Base-by-base conservation (phyloP, 495 filamentous ascomycete species). In the Podospora conica region DNA sequence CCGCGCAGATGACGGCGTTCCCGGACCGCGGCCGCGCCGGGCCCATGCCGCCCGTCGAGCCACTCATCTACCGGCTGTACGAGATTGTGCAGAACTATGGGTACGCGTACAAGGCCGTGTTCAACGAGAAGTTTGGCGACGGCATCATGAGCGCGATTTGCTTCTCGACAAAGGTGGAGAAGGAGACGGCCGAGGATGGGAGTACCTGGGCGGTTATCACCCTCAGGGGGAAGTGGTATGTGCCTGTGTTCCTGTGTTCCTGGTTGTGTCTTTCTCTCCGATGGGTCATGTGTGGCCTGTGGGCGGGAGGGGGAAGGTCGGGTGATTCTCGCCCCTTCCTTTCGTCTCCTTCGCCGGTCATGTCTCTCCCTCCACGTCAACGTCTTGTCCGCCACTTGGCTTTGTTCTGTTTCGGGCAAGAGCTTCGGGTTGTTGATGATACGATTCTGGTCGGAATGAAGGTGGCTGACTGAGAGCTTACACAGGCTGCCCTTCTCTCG, bases 71-170 rank as follows among this genome's bases (percentile, higher is more conserved):
- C 74, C 83, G 95, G 0, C 75, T 98, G 64, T 98, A 91, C 77
- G 95, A 98, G 83, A 91, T 98, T 75, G 90, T 98, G 72, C 93
- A 97, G 85, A 98, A 96, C 74, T 98, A 98, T 74, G 95, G 95
- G 7, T 95, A 96, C 77, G 91, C 95, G 23, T 97, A 95, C 78
- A 98, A 98, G 84, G 94, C 92, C 8, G 83, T 98, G 9, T 76
- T 98, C 76, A 98, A 98, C 74, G 95, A 98, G 85, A 98, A 97
- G 82, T 97, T 98, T 79, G 95, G 95, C 0, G 95, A 98, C 78
- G 95, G 95, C 0, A 98, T 98, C 72, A 97, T 98, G 95, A 96
- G 92, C 73, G 95, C 94, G 0, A 97, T 98, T 74, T 85, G 88
- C 8, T 98, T 98, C 74, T 88, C 87, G 53, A 96, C 93, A 1